A percentile compares a stretch with the other conserved stretches of the same genome.
phyloP scores from a whole-genome alignment of 495 filamentous ascomycete genomes.

The Pseudevernia furfuracea region DNA sequence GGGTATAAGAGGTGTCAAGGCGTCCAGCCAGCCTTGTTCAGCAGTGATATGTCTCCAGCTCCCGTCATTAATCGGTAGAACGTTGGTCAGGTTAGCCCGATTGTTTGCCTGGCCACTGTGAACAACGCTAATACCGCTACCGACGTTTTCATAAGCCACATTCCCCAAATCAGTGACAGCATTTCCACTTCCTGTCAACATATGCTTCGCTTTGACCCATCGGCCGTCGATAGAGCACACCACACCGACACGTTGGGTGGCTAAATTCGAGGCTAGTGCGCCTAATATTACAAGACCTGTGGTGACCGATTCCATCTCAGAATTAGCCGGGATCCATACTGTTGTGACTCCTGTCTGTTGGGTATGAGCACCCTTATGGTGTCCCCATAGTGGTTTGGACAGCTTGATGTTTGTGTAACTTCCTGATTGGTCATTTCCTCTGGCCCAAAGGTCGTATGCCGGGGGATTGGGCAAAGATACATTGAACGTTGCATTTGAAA shows the following conservation, averaged over 20 bases:
- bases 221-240: constrained; percentile 17
- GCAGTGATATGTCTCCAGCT: constrained; percentile 17
- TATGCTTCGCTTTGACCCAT: constrained; percentile 14
- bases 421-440: background rate
- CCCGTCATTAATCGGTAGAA: constrained; percentile 13
- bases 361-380: background rate
- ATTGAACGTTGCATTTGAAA: background rate
- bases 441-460: constrained; percentile 3
- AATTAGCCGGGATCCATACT: background rate
- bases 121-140: background rate
- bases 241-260: background rate
- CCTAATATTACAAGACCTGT: constrained; percentile 11
- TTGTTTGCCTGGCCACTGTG: background rate
- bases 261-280: background rate
- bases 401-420: background rate
- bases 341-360: constrained; percentile 1
- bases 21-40: constrained; percentile 6
- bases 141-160: background rate
- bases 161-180: background rate
- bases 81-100: background rate
- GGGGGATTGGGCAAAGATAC: constrained; percentile 7
- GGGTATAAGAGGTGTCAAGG: background rate
- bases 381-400: constrained; percentile 6
- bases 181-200: background rate
- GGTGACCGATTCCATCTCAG: constrained; percentile 12